Evolutionary conservation across 2,329 filamentous ascomycete genomes (phyloP).

Genomic region (Erysiphe pulchra): DNA sequence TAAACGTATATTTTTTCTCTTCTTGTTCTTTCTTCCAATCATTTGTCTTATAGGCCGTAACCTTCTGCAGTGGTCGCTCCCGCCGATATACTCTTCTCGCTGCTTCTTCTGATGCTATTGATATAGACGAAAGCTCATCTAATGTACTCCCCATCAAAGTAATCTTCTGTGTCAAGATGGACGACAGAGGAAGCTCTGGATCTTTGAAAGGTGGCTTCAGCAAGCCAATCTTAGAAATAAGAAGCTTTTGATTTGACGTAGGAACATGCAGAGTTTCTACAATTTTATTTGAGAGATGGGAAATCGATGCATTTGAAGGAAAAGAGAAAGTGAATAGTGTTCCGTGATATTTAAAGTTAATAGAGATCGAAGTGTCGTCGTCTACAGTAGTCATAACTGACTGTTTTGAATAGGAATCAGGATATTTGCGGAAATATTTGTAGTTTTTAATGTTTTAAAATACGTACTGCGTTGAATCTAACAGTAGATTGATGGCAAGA

Average conservation of each 20-base stretch:
- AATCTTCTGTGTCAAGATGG: constrained; percentile 30
- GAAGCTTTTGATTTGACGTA: constrained; percentile 37
- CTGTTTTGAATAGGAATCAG: not conserved
- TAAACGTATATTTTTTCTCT: constrained; percentile 53
- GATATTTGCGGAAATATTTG: not conserved
- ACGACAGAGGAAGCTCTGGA: constrained; percentile 21
- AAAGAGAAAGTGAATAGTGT: constrained; percentile 20
- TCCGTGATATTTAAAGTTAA: constrained; percentile 23
- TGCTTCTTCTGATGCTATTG: constrained; percentile 21
- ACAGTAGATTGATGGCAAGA: no score
- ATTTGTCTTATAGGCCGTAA: constrained; percentile 17
- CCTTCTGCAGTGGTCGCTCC: constrained; percentile 12
- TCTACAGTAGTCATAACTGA: constrained; percentile 5
- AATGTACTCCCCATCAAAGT: constrained; percentile 37
- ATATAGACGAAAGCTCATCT: constrained; percentile 29
- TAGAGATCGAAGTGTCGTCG: constrained; percentile 15
- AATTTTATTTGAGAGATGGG: constrained; percentile 34
- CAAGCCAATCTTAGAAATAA: constrained; percentile 37
- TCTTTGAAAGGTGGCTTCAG: constrained; percentile 39
- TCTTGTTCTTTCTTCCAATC: constrained; percentile 19
- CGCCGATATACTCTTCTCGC: constrained; percentile 21
- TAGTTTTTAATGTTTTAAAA: not conserved
- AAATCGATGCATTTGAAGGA: constrained; percentile 20
- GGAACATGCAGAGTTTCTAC: constrained; percentile 31
- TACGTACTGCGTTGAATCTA: not conserved